phyloP scores from a whole-genome alignment of 2,329 filamentous ascomycete genomes.

The Talaromyces funiculosus region DNA sequence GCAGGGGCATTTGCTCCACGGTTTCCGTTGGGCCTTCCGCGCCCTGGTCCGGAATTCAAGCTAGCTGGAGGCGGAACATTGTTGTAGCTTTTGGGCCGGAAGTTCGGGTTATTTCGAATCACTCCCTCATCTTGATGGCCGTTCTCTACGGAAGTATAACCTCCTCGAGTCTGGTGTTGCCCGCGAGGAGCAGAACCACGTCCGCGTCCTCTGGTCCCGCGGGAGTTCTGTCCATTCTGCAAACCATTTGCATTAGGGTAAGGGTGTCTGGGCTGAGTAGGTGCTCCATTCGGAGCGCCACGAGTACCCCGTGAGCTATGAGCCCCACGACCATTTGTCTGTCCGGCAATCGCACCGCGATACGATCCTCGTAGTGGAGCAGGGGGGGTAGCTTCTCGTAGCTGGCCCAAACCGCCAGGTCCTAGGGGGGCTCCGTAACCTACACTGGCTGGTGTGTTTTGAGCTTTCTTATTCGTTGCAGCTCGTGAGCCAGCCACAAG shows the following conservation, averaged over 20 bases:
- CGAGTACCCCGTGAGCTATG: conserved; percentile 30
- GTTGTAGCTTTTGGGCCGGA: conserved; percentile 50
- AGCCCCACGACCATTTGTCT: conserved; percentile 24
- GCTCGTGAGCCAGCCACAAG: conserved; percentile 56
- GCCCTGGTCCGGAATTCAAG: conserved; percentile 30
- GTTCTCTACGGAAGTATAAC: conserved; percentile 42
- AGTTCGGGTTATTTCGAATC: conserved; percentile 51
- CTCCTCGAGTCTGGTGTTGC: conserved; percentile 27
- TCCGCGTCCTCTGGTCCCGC: conserved; percentile 31
- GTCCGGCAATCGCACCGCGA: conserved; percentile 51
- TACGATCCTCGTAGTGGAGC: conserved; percentile 55
- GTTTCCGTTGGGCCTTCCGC: conserved; percentile 29
- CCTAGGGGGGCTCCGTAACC: conserved; percentile 54
- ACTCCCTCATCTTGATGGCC: conserved; percentile 50
- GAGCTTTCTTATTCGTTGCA: conserved; percentile 46
- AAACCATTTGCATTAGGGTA: conserved; percentile 23
- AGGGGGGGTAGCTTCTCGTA: conserved; percentile 52
- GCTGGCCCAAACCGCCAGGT: conserved; percentile 56
- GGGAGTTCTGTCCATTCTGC: conserved; percentile 20
- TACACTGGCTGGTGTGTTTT: conserved; percentile 38
- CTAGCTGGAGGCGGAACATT: conserved; percentile 46
- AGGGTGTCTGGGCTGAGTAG: conserved; percentile 29
- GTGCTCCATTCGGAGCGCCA: conserved; percentile 21
- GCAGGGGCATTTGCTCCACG: conserved; percentile 8
- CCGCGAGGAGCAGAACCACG: conserved; percentile 22